Evolutionary conservation across 164 flowering plant genomes (phyloP), one percentile per base, ranked within the genome.

Genomic region (Liquidambar formosana): DNA sequence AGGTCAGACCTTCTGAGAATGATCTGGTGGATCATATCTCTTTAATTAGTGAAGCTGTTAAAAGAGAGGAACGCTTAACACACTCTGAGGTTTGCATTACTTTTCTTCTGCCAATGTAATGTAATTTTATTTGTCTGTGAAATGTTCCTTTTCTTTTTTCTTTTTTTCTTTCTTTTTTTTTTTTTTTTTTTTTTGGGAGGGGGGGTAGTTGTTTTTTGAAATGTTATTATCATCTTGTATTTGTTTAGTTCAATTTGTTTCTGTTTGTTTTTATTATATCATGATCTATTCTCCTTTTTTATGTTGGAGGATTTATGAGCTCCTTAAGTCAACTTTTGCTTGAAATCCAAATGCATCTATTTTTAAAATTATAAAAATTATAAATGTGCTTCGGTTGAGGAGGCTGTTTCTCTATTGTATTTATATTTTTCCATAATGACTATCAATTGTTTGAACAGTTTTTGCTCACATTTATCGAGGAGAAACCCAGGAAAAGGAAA

Each of bases 401-500:
- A 33, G 41, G 41, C 41, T 33, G 6, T 33, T 33, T 33, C 4
- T 33, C 41, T 33, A 33, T 33, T 33, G 6, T 33, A 33, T 16
- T 38, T 27, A n/a, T 8, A 43, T 44, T 10, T 49, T 18, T 21
- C n/a, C 5, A 48, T 23, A 46, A 33, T 64, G 21, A 19, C 28
- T 48, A 53, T 60, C 51, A 21, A 38, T 63, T 8, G 62, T 27
- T 76, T 71, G 46, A 67, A 68, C 94, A 92, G 98, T 73, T 84
- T 66, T 52, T 94, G 19, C 73, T 26, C 43, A 12, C 76, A 51
- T 80, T 89, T 69, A 74, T 90, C 5, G 78, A 78, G 75, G 83
- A 83, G 76, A 81, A 83, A 72, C 83, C 88, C 8, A 61, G 38
- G 64, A 85, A 83, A 74, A 83, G 71, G 73, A 86, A 76, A 69